Evolutionary conservation across 345 rosid species (phyloP), one percentile per base, ranked within the genome.

Genomic region (Draba incana): DNA sequence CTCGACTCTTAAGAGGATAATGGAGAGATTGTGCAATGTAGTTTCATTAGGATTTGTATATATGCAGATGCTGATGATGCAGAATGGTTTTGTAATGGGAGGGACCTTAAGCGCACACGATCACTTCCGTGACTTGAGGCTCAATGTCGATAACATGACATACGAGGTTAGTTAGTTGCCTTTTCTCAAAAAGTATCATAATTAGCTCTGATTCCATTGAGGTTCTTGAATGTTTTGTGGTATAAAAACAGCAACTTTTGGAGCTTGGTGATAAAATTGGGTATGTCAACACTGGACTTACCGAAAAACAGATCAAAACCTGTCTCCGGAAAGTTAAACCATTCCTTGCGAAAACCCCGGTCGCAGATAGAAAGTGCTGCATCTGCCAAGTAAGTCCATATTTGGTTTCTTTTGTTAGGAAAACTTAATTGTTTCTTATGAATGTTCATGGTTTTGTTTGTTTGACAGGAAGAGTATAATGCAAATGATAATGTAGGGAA

Each of bases 231-330:
- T 56, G 61, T 63, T 58, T 14, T 41, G 44, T 53, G 61, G 66
- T 54, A 57, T 39, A 57, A 68, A 68, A 57, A 75, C 83, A 91
- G 97, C 87, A 91, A 81, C 80, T 91, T 64, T 80, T 91, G 11
- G 99, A 94, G 79, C 92, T 94, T 57, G 94, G 92, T 15, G 99
- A 94, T 55, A 84, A 79, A 79, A 94, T 94, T 51, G 99, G 99
- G 45, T 69, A 86, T 45, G 99, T 91, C 25, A 82, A 66, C 55
- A 91, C 98, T 28, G 99, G 99, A 39, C 78, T 94, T 61, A 79
- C 77, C 60, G 96, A 88, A 31, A 84, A 89, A 31, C 92, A 94
- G 80, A 89, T 89, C 23, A 78, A 81, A 44, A 56, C 25, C 64
- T 88, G 93, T 81, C 78, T 94, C 50, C 70, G 77, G 50, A 89